A percentile compares a stretch with the other conserved stretches of the same genome.
Evolutionary conservation across 371 early-diverging fungal species (phyloP).

Genomic region (Enterospora canceri): DNA sequence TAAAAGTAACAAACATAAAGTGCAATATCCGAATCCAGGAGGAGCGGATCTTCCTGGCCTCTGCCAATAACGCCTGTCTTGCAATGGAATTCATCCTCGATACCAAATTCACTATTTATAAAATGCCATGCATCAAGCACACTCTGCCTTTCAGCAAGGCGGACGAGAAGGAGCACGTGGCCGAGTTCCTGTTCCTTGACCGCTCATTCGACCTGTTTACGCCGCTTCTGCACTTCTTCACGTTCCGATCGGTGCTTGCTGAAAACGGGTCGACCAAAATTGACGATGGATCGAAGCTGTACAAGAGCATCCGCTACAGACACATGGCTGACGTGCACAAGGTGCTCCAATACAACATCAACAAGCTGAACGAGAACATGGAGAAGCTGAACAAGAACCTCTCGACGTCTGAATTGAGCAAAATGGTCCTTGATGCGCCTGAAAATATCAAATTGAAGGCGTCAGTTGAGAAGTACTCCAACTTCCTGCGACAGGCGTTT

Average conservation of each 20-base stretch:
- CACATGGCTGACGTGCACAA: slow-evolving; percentile 53
- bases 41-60: slow-evolving; percentile 26
- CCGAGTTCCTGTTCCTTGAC: slow-evolving; percentile 46
- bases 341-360: slow-evolving; percentile 35
- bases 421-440: slow-evolving; percentile 54
- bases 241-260: slow-evolving; percentile 46
- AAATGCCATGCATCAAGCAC: slow-evolving; percentile 12
- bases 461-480: slow-evolving; percentile 36
- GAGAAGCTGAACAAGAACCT: slow-evolving; percentile 39
- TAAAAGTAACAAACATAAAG: slow-evolving; percentile 18
- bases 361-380: slow-evolving; percentile 26
- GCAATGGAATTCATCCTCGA: slow-evolving; percentile 13
- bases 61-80: not conserved
- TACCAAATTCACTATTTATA: slow-evolving; percentile 16
- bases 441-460: slow-evolving; percentile 48
- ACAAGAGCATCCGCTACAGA: slow-evolving; percentile 42
- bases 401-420: slow-evolving; percentile 39
- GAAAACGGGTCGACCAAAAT: slow-evolving; percentile 7
- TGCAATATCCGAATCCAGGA: slow-evolving; percentile 24
- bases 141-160: not conserved
- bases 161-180: slow-evolving; percentile 5
- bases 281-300: slow-evolving; percentile 31
- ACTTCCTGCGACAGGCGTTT: slow-evolving; percentile 40
- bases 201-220: slow-evolving; percentile 49
- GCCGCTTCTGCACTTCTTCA: slow-evolving; percentile 54